Conservation (phyloP, 1,284 basidiomycete genomes). For the Rhodotorula glutinis region DNA sequence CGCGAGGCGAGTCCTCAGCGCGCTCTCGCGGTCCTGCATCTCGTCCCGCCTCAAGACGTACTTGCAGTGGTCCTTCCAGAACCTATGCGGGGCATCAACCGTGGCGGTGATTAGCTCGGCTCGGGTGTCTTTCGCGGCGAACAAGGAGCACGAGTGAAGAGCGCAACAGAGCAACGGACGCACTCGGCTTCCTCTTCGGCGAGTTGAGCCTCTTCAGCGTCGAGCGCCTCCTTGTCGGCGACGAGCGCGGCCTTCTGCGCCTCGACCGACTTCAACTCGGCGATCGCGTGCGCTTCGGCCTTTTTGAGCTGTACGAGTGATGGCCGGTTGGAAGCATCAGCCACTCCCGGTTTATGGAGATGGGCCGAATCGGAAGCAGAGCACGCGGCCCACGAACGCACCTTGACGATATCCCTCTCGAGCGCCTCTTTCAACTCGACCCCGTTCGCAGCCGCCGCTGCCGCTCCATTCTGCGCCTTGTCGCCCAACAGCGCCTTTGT, state of each 20-base stretch:
- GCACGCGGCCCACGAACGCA: not conserved
- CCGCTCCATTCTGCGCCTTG: not conserved
- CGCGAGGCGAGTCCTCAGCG: constrained; percentile 62
- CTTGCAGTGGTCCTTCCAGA: constrained; percentile 75
- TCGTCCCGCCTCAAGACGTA: constrained; percentile 64
- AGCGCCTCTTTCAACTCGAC: constrained; percentile 53
- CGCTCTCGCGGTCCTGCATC: constrained; percentile 65
- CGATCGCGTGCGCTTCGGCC: constrained; percentile 51
- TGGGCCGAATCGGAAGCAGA: no score
- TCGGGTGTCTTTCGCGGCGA: no score
- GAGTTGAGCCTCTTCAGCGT: constrained; percentile 48
- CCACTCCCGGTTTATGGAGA: fast-evolving
- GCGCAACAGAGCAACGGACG: constrained; percentile 55
- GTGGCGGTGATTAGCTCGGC: no score
- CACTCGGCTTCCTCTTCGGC: constrained; percentile 75
- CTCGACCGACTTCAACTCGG: constrained; percentile 55
- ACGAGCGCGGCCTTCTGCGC: constrained; percentile 42
- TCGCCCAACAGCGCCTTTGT: not conserved
- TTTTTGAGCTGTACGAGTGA: constrained; percentile 41
- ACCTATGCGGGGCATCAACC: constrained; percentile 56
- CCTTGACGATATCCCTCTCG: constrained; percentile 54
- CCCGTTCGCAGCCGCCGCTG: not conserved
- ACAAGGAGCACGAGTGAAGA: no score
- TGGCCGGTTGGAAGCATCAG: not conserved
- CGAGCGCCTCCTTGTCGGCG: constrained; percentile 1